These are phyloP conservation scores for Verbena officinalis DNA, from an alignment of 257 asterid species.

Conservation along the genomic window DNA sequence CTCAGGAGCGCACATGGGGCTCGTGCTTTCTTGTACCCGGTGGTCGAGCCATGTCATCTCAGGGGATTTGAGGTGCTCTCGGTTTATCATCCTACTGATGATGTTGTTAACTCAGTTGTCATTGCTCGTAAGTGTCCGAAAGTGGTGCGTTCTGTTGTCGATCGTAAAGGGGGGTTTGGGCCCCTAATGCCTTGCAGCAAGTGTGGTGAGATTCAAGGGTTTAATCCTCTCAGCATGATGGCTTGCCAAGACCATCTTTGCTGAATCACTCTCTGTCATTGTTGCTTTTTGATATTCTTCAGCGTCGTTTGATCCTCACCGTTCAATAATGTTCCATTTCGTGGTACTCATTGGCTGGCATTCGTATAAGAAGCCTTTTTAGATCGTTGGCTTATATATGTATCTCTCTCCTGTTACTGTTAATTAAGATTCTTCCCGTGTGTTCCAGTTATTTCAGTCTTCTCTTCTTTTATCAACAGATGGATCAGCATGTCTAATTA, in stretches of 20 bases:
- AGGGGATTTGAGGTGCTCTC: slow-evolving; percentile 70
- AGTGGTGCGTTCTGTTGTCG: not conserved
- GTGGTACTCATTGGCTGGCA: not conserved
- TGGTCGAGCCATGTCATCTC: slow-evolving; percentile 56
- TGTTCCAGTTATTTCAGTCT: not conserved
- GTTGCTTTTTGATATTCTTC: not conserved
- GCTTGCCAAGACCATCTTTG: slow-evolving; percentile 45
- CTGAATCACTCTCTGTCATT: slow-evolving; percentile 12
- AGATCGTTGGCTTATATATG: not conserved
- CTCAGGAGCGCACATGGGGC: slow-evolving; percentile 82
- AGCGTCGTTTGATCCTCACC: not conserved
- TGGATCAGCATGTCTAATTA: slow-evolving; percentile 1
- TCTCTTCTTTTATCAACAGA: not conserved
- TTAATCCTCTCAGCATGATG: slow-evolving; percentile 50
- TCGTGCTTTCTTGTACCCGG: slow-evolving; percentile 67
- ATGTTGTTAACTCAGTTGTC: slow-evolving; percentile 72
- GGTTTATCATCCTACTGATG: slow-evolving; percentile 72
- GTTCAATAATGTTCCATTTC: not conserved
- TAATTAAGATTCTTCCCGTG: not conserved
- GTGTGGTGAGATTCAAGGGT: slow-evolving; percentile 57
- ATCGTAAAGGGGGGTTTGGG: slow-evolving; percentile 31
- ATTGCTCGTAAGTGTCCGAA: slow-evolving; percentile 44
- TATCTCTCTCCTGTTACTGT: not conserved
- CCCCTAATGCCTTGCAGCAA: slow-evolving; percentile 40
- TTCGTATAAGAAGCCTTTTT: not conserved